Evolutionary conservation across 495 filamentous ascomycete genomes (phyloP), one percentile per base, ranked within the genome.

Genomic region (Bacidia gigantensis): DNA sequence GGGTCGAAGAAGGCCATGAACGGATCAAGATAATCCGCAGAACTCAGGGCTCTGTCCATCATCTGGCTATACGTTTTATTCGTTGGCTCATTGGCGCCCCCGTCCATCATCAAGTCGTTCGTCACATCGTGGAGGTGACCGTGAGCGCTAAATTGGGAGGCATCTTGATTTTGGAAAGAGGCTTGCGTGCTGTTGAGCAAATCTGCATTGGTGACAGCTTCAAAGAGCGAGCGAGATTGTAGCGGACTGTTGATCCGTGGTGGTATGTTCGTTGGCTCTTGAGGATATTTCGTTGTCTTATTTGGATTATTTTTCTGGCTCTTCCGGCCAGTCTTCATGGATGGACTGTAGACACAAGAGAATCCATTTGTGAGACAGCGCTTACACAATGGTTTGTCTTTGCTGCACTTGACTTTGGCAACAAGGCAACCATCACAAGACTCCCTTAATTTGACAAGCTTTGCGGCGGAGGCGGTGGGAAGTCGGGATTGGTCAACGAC

Each of bases 361-460:
- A 68, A 65, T 3, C 73, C 73, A 44, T 64, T 70, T 11, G 65
- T 55, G 12, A 75, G 61, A 52, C 73, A 77, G 18, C 73, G 68
- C 21, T 65, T 62, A 56, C 73, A 77, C 46, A 74, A 60, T 2
- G 73, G 72, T 39, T 69, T 64, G 1, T 61, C 62, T 53, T 75
- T 77, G 53, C 69, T 70, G 60, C 73, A 77, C 54, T 74, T 75
- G 62, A 77, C 72, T 56, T 77, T 77, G 38, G 73, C 72, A 26
- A 73, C 59, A 52, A 75, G 72, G 59, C 73, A 77, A n/a, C 70
- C 70, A 56, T 77, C 73, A 59, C 73, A 77, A 32, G 73, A 75
- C 25, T 69, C 71, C 40, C 72, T 66, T 46, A 76, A 65, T 22
- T 71, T 60, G 46, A 65, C 40, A 64, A 64, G 51, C 64, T 66